Evolutionary conservation across 2,329 filamentous ascomycete genomes (phyloP).

Genomic region (Neonectria ditissima): DNA sequence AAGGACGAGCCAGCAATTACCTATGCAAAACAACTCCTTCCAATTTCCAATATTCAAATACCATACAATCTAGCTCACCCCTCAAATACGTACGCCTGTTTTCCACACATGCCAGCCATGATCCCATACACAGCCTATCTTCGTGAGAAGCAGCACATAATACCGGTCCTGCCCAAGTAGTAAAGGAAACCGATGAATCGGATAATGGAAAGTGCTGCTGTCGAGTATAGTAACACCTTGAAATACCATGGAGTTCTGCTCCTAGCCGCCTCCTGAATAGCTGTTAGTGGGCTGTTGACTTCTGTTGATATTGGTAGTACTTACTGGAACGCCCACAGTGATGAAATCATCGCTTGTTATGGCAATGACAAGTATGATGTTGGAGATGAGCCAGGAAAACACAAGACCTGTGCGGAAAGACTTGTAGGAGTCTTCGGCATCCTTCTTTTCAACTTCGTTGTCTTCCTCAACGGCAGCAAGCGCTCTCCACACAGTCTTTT

Average conservation of each 20-base stretch:
- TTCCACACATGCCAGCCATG: background rate
- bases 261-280: conserved; percentile 50
- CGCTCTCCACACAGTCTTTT: conserved; percentile 13
- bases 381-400: conserved; percentile 14
- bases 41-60: background rate
- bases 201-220: conserved; percentile 81
- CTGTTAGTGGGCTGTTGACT: background rate
- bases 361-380: background rate
- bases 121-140: conserved; percentile 1
- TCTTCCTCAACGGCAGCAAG: conserved; percentile 3
- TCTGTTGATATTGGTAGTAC: background rate
- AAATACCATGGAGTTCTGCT: conserved; percentile 86
- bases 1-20: too few relatives aligned
- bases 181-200: conserved; percentile 90
- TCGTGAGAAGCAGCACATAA: conserved; percentile 93
- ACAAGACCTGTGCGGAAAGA: conserved; percentile 15
- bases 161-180: conserved; percentile 93
- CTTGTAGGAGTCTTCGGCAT: conserved; percentile 16
- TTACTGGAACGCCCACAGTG: conserved; percentile 7
- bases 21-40: background rate
- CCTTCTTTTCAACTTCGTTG: background rate
- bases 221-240: conserved; percentile 88
- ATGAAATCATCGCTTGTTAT: conserved; percentile 11
- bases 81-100: background rate
- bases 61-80: background rate